Base-by-base conservation (phyloP, 2,329 filamentous ascomycete genomes). In the Calonectria naviculata region DNA sequence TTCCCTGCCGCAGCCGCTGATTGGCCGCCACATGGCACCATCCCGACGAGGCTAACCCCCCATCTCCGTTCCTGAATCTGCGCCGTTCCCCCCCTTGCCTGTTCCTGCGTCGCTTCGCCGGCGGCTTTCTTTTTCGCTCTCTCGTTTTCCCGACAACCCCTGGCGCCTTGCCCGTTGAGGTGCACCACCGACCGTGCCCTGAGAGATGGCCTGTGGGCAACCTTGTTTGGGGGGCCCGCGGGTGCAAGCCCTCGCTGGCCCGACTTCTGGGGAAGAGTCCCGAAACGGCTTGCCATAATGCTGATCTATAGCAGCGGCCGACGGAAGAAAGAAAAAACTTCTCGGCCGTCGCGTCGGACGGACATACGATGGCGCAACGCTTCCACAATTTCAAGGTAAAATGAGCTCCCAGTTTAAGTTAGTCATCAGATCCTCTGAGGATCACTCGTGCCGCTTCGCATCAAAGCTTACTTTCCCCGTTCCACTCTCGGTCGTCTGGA, bases 91-190 rank as follows among this genome's bases (percentile, higher is more conserved):
- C 29, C 60, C 47, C 60, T 56, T 44, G 26, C 41, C 36, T 46
- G 76, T 78, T 76, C 76, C 76, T 78, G 76, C 75, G 34, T 77
- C 46, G 46, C 46, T 60, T 31, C 58, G 66, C 62, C 28, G 21
- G n/a, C 52, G 31, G 41, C 26, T 42, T 38, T 34, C 52, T 56
- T 56, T 56, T 56, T 56, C 52, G 52, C 31, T 56, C 31, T 56
- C 12, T 26, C 28, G 24, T 34, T 24, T 24, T 34, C 24, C 29
- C 36, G 7, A 10, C 9, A 15, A 49, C 61, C 47, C 76, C 75
- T 78, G 75, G 65, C 70, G 75, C 76, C 64, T 71, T 67, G 41
- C 67, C 70, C 46, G 8, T 61, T 62, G 29, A 29, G 66, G 66
- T 70, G 60, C 68, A 70, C 15, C n/a, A n/a, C 26, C 38, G 68